Evolutionary conservation across 768 basidiomycete genomes (phyloP).

Genomic region (Termitomyces sp.): DNA sequence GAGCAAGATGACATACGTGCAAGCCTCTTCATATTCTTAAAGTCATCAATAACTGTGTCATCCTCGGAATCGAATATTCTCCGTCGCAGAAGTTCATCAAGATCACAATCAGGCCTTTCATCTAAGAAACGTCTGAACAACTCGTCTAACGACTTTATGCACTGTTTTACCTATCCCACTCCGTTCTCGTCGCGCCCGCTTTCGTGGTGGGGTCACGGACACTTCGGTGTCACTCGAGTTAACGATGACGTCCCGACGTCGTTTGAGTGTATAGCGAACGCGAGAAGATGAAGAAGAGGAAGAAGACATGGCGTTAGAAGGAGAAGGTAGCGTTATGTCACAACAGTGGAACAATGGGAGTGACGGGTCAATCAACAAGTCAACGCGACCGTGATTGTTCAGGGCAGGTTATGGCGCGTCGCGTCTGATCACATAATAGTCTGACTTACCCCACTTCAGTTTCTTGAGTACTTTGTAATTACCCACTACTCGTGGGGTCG

Average conservation of each 20-base stretch:
- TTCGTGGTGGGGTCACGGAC: conserved; percentile 11
- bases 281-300: conserved; percentile 8
- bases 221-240: conserved; percentile 19
- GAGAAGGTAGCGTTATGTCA: neutral
- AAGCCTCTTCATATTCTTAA: conserved; percentile 15
- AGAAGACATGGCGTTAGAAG: conserved; percentile 4
- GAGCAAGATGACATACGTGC: conserved; percentile 5
- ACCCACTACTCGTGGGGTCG: no score
- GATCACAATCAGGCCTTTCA: conserved; percentile 12
- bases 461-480: no score
- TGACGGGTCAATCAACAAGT: conserved; percentile 8
- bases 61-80: conserved; percentile 11
- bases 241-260: neutral
- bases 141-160: neutral
- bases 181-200: conserved; percentile 13
- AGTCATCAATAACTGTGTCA: conserved; percentile 10
- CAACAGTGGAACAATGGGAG: neutral
- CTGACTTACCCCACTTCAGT: no score
- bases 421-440: neutral
- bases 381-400: conserved; percentile 13
- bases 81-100: conserved; percentile 13
- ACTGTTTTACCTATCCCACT: conserved; percentile 7
- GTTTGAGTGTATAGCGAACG: conserved; percentile 8
- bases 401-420: conserved; percentile 7
- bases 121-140: neutral